A percentile compares a stretch with the other conserved stretches of the same genome.
Evolutionary conservation across 164 flowering plant genomes (phyloP).

Genomic region (Magnolia kwangsiensis): DNA sequence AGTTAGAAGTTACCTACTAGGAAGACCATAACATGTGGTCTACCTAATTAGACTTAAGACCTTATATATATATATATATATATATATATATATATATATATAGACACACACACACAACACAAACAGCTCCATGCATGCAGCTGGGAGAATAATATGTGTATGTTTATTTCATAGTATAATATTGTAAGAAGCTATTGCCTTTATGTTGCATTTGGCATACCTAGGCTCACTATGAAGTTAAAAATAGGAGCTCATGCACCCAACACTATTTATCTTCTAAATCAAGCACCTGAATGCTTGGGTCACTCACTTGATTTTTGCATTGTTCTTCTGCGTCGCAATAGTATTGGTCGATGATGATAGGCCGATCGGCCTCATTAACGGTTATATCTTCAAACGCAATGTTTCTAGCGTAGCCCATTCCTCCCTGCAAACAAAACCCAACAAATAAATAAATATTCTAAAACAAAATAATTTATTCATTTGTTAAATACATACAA

Average conservation of each 20-base stretch:
- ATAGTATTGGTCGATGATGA: slow-evolving; percentile 33
- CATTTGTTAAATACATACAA: background rate
- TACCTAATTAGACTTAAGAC: background rate
- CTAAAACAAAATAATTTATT: background rate
- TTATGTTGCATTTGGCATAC: background rate
- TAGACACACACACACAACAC: too few species aligned
- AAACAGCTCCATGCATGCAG: too few species aligned
- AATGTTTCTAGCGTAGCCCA: slow-evolving; percentile 22
- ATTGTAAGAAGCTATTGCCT: background rate
- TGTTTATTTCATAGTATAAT: background rate
- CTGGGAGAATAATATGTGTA: background rate
- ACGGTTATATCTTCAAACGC: slow-evolving; percentile 13
- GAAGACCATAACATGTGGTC: too few species aligned
- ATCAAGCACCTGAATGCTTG: background rate
- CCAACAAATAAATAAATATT: background rate
- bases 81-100: too few species aligned
- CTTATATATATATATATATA: background rate
- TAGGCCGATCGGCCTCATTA: slow-evolving; percentile 11
- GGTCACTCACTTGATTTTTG: slow-evolving; percentile 10
- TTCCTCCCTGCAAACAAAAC: slow-evolving; percentile 24
- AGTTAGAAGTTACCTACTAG: too few species aligned
- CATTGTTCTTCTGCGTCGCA: slow-evolving; percentile 17
- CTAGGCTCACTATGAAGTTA: background rate
- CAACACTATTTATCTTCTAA: background rate
- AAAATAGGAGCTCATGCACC: background rate